Evolutionary conservation across 805 yeast genomes (phyloP).

Genomic region (Suhomyces pyralidae): DNA sequence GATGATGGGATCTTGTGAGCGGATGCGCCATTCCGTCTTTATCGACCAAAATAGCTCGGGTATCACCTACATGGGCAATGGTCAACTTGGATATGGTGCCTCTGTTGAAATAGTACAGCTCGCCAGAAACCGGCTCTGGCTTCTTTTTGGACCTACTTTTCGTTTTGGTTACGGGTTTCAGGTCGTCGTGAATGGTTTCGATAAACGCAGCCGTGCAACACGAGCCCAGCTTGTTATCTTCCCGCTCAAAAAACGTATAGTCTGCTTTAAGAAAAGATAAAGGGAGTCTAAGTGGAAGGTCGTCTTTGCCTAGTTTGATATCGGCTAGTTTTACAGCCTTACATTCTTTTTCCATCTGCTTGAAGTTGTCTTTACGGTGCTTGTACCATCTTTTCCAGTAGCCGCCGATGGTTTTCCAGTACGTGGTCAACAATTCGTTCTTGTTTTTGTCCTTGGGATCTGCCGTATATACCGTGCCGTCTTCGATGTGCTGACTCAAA

Average conservation of each 20-base stretch:
- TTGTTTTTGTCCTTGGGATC: constrained; percentile 25
- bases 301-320: constrained; percentile 38
- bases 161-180: neutral
- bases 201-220: constrained; percentile 68
- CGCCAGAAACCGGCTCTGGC: constrained; percentile 21
- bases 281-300: constrained; percentile 58
- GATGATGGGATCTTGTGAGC: constrained; percentile 81
- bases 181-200: constrained; percentile 39
- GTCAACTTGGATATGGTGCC: constrained; percentile 63
- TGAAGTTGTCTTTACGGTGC: constrained; percentile 36
- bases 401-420: constrained; percentile 62
- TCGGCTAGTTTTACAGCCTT: constrained; percentile 13
- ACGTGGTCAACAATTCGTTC: constrained; percentile 48
- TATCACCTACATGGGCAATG: constrained; percentile 91
- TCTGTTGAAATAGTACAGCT: constrained; percentile 60
- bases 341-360: constrained; percentile 19
- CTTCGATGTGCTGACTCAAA: constrained; percentile 54
- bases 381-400: constrained; percentile 82
- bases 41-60: constrained; percentile 84
- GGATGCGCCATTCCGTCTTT: constrained; percentile 74
- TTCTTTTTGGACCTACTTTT: neutral
- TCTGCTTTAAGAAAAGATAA: constrained; percentile 67
- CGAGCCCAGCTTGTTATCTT: constrained; percentile 53
- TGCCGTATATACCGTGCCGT: constrained; percentile 23
- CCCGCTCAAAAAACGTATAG: constrained; percentile 48